A percentile compares a stretch with the other conserved stretches of the same genome.
phyloP scores from a whole-genome alignment of 768 basidiomycete species.

The Mycena capillaripes region DNA sequence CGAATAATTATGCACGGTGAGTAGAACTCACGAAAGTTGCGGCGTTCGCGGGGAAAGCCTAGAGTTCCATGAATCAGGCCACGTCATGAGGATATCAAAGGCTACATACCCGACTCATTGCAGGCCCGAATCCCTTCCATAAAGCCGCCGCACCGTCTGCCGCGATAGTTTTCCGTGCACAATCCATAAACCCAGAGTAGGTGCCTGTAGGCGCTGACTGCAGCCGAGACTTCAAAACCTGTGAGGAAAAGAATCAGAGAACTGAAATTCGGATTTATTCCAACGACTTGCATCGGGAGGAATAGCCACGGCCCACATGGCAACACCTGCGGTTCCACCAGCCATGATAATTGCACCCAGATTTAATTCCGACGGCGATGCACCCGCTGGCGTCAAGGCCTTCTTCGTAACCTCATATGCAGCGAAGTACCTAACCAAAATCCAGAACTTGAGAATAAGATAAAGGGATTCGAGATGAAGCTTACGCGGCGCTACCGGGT shows the following conservation, averaged over 20 bases:
- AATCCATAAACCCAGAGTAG: slow-evolving; percentile 96
- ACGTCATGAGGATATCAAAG: background rate
- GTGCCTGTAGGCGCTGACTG: slow-evolving; percentile 98
- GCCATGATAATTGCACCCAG: slow-evolving; percentile 90
- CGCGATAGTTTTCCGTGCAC: slow-evolving; percentile 91
- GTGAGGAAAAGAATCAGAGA: slow-evolving; percentile 23
- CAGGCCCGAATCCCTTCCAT: slow-evolving; percentile 98
- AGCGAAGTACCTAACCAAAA: slow-evolving; percentile 86
- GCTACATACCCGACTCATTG: slow-evolving; percentile 87
- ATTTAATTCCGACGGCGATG: slow-evolving; percentile 86
- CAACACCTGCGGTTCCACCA: slow-evolving; percentile 94
- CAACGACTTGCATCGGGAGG: slow-evolving; percentile 87
- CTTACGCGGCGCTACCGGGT: slow-evolving; percentile 96
- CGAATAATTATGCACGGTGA: slow-evolving; percentile 15
- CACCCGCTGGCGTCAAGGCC: slow-evolving; percentile 82
- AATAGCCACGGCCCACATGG: slow-evolving; percentile 98
- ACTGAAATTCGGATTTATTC: background rate
- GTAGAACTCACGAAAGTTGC: slow-evolving; percentile 84
- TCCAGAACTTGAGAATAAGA: slow-evolving; percentile 11
- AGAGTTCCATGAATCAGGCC: slow-evolving; percentile 9
- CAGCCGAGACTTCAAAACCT: slow-evolving; percentile 96
- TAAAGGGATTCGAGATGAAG: slow-evolving; percentile 30
- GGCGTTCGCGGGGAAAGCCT: slow-evolving; percentile 98
- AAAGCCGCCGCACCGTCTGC: slow-evolving; percentile 88
- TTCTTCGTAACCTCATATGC: slow-evolving; percentile 97